phyloP scores from a whole-genome alignment of 805 yeast genomes.

The Gaillardinia entomophila region DNA sequence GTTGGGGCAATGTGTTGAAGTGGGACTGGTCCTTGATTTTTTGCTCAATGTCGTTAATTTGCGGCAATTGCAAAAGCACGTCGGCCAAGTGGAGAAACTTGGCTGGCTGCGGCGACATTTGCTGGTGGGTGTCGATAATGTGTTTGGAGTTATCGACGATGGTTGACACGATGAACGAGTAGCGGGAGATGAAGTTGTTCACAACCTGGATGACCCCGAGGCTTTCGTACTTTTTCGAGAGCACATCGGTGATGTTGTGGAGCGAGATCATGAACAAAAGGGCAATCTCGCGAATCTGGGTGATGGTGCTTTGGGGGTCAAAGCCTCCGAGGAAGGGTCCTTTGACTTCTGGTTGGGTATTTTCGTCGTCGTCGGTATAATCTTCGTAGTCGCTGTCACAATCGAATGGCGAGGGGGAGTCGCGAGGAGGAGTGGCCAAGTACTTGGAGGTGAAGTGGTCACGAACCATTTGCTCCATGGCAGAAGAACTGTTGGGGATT shows the following conservation, averaged over 20 bases:
- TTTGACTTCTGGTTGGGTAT: constrained; percentile 30
- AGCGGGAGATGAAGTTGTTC: constrained; percentile 18
- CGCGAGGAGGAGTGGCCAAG: not conserved
- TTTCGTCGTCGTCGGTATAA: constrained; percentile 25
- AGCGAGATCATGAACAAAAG: constrained; percentile 39
- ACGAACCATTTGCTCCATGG: constrained; percentile 19
- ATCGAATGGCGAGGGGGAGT: constrained; percentile 1
- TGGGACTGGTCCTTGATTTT: too few relatives aligned
- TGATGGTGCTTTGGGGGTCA: constrained; percentile 32
- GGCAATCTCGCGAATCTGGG: constrained; percentile 35
- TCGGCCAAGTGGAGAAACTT: constrained; percentile 19
- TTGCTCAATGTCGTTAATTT: constrained; percentile 3
- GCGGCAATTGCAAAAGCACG: constrained; percentile 19
- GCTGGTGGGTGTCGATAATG: constrained; percentile 7
- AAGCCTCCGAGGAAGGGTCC: constrained; percentile 49
- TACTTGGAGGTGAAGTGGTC: constrained; percentile 1
- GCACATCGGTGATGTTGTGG: constrained; percentile 44
- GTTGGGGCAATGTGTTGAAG: constrained; percentile 1
- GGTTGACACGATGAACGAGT: constrained; percentile 11
- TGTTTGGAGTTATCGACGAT: constrained; percentile 17
- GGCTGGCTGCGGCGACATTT: constrained; percentile 6
- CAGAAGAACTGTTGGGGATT: constrained; percentile 37
- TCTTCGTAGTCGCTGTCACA: constrained; percentile 6
- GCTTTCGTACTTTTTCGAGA: constrained; percentile 44
- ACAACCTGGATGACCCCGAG: constrained; percentile 50